These are phyloP conservation scores for Castanospermum australe DNA, from an alignment of 306 rosid genomes.

Conservation along the genomic window DNA sequence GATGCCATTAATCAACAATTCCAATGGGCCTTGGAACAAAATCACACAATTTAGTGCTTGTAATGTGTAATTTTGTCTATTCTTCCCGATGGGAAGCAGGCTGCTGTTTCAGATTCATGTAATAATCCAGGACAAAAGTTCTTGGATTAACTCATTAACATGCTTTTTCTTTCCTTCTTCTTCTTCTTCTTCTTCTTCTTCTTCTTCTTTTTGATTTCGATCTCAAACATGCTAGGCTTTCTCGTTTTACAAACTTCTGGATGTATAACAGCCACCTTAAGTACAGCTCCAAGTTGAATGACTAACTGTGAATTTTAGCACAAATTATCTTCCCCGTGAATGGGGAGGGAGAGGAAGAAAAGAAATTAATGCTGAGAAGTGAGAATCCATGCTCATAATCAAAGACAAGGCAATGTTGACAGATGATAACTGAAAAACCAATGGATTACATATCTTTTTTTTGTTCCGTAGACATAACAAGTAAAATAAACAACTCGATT, in stretches of 20 bases:
- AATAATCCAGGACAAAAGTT: background rate
- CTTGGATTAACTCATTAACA: background rate
- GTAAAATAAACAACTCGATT: conserved; percentile 1
- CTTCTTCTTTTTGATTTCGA: no score
- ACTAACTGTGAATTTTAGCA: background rate
- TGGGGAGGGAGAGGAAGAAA: background rate
- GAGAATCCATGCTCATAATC: conserved; percentile 1
- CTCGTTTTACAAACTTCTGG: background rate
- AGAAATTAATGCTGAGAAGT: background rate
- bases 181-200: background rate
- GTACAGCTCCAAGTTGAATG: background rate
- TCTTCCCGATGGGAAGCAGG: background rate
- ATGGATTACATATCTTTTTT: background rate
- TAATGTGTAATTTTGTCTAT: background rate
- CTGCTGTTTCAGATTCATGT: background rate
- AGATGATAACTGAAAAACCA: conserved; percentile 11
- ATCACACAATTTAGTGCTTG: background rate
- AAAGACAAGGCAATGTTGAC: background rate
- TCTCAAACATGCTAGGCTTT: background rate
- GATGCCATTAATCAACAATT: background rate
- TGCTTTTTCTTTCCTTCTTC: background rate
- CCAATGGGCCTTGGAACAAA: background rate
- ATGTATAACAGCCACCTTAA: background rate
- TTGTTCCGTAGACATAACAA: background rate
- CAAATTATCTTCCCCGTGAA: background rate